Conservation (phyloP, 148 eudicot species). For the Gaultheria prostrata region DNA sequence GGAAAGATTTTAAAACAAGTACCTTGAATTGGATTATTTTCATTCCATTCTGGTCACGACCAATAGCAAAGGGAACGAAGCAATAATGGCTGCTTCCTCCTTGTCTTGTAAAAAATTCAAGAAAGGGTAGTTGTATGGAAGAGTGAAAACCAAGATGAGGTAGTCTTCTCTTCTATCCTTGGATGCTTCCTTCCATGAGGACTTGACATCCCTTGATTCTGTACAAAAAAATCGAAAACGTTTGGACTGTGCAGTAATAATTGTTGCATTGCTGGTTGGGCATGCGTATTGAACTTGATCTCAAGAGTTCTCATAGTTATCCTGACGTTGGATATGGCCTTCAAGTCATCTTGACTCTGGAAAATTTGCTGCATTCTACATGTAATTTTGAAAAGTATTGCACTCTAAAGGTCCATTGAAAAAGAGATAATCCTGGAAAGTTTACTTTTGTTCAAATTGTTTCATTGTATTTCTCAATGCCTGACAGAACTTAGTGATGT, state of each 20-base stretch:
- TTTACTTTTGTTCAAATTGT: background rate
- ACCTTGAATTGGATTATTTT: background rate
- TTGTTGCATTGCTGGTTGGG: conserved; percentile 3
- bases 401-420: background rate
- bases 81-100: background rate
- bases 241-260: background rate
- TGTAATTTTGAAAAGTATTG: conserved; percentile 1
- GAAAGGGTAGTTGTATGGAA: background rate
- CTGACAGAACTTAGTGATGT: background rate
- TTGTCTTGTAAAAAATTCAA: background rate
- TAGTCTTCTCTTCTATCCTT: background rate
- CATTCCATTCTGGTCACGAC: background rate
- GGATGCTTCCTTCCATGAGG: conserved; percentile 9
- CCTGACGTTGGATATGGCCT: background rate
- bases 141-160: background rate
- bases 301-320: background rate
- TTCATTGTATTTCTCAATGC: background rate
- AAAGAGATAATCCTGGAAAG: background rate
- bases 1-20: background rate
- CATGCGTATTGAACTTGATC: background rate
- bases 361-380: background rate
- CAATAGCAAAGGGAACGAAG: background rate
- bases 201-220: conserved; percentile 7
- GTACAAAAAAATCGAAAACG: background rate
- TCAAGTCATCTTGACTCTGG: background rate